Conservation (phyloP, 805 yeast genomes). For the Cephaloascus fragrans region DNA sequence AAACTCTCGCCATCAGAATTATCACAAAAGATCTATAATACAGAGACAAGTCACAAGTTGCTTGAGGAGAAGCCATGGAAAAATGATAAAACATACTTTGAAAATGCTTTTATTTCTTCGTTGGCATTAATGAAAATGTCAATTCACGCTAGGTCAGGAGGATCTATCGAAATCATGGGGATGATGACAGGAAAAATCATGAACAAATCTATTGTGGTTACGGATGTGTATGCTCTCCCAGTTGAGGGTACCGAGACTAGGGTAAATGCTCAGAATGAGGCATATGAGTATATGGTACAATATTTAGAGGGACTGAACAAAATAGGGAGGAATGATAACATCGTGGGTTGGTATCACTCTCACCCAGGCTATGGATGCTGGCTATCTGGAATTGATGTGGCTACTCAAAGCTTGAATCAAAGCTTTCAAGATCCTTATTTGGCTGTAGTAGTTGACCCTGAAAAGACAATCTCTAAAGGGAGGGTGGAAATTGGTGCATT, state of each 20-base stretch:
- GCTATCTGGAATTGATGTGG: constrained; percentile 88
- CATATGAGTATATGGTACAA: constrained; percentile 90
- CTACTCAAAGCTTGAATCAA: constrained; percentile 80
- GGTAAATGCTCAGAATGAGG: constrained; percentile 90
- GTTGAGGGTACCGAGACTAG: constrained; percentile 95
- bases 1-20: not conserved
- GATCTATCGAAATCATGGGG: constrained; percentile 90
- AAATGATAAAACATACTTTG: constrained; percentile 49
- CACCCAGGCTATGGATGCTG: constrained; percentile 98
- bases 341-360: constrained; percentile 95
- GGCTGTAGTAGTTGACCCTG: constrained; percentile 84
- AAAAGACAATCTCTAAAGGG: constrained; percentile 50
- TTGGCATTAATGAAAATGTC: constrained; percentile 69
- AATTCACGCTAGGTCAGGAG: constrained; percentile 75
- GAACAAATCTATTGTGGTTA: constrained; percentile 47
- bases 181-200: constrained; percentile 76
- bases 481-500: constrained; percentile 83
- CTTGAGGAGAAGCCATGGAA: constrained; percentile 39
- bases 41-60: not conserved
- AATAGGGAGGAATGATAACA: constrained; percentile 43
- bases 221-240: constrained; percentile 81
- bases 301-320: constrained; percentile 51
- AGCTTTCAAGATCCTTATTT: constrained; percentile 85
- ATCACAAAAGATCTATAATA: not conserved
- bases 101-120: constrained; percentile 53